Percentiles rank a stretch among this genome's conserved stretches.
These are phyloP conservation scores for Bacidia rubella DNA, from an alignment of 495 filamentous ascomycete species.

Conservation along the genomic window DNA sequence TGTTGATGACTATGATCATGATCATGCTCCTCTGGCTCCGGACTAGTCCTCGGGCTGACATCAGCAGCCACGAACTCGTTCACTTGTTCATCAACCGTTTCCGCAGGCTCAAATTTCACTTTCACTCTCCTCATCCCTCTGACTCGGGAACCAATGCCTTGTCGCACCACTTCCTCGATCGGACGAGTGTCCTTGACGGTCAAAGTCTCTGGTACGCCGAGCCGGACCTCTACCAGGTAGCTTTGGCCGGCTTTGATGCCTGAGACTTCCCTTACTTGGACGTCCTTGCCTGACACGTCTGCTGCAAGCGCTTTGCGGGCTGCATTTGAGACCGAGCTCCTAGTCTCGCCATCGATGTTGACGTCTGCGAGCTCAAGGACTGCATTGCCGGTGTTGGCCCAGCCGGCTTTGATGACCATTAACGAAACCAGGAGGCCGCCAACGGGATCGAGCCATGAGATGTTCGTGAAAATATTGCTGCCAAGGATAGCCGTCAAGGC, in stretches of 20 bases:
- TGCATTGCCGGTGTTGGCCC: conserved; percentile 67
- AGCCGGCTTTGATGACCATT: conserved; percentile 86
- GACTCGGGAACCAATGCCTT: conserved; percentile 56
- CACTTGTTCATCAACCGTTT: conserved; percentile 13
- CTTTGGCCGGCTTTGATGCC: conserved; percentile 93
- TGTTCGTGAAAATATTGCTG: conserved; percentile 66
- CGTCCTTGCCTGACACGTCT: conserved; percentile 21
- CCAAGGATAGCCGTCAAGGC: conserved; percentile 67
- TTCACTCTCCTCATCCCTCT: conserved; percentile 68
- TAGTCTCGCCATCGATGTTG: conserved; percentile 74
- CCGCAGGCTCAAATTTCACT: conserved; percentile 64
- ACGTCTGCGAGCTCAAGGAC: conserved; percentile 80
- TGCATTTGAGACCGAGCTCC: conserved; percentile 48
- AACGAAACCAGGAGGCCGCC: conserved; percentile 81
- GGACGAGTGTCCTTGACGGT: conserved; percentile 51
- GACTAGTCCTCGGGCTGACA: conserved; percentile 45
- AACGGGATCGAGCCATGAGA: conserved; percentile 88
- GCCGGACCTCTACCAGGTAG: conserved; percentile 75
- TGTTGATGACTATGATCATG: neutral
- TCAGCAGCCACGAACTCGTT: conserved; percentile 61
- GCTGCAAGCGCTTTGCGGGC: conserved; percentile 40
- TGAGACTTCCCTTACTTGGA: conserved; percentile 58
- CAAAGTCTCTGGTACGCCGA: conserved; percentile 62
- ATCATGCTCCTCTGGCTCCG: conserved; percentile 50
- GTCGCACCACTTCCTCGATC: conserved; percentile 59